These are phyloP conservation scores for Sugiyamaella qingdaonensis DNA, from an alignment of 805 yeast species.

Conservation along the genomic window DNA sequence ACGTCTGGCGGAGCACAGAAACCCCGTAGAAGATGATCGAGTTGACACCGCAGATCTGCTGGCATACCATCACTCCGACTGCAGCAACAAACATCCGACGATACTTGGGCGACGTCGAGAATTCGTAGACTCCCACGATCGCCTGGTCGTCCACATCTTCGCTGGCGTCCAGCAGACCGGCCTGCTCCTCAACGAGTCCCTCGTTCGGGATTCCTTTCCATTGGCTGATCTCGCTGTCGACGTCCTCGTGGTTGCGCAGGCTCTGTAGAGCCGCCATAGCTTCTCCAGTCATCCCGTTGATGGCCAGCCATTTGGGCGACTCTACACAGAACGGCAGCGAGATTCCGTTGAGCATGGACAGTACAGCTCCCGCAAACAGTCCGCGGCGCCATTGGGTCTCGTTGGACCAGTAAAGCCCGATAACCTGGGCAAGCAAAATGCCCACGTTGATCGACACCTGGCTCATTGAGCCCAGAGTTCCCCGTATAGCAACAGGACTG, in stretches of 20 bases:
- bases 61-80: constrained; percentile 70
- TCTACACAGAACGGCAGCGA: constrained; percentile 48
- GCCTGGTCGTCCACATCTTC: constrained; percentile 17
- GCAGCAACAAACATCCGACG: constrained; percentile 59
- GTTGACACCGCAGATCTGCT: constrained; percentile 91
- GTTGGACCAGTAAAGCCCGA: constrained; percentile 67
- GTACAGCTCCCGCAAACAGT: constrained; percentile 53
- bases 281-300: constrained; percentile 42
- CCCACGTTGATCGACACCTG: constrained; percentile 86
- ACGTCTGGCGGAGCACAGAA: constrained; percentile 62
- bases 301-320: constrained; percentile 78
- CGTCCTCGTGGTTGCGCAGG: constrained; percentile 34
- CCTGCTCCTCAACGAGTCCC: not conserved
- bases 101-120: constrained; percentile 50
- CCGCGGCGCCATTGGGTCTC: constrained; percentile 68
- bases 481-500: constrained; percentile 63
- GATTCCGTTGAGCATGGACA: constrained; percentile 50
- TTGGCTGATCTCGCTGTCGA: constrained; percentile 29
- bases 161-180: constrained; percentile 2
- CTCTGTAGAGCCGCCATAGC: constrained; percentile 38
- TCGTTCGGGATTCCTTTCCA: constrained; percentile 11
- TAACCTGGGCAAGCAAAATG: constrained; percentile 69
- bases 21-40: constrained; percentile 93
- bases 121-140: constrained; percentile 31
- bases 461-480: constrained; percentile 82